Percentiles rank a stretch among this genome's conserved stretches.
These are phyloP conservation scores for Penicillium dipodomyicola DNA, from an alignment of 495 filamentous ascomycete species.

Conservation along the genomic window DNA sequence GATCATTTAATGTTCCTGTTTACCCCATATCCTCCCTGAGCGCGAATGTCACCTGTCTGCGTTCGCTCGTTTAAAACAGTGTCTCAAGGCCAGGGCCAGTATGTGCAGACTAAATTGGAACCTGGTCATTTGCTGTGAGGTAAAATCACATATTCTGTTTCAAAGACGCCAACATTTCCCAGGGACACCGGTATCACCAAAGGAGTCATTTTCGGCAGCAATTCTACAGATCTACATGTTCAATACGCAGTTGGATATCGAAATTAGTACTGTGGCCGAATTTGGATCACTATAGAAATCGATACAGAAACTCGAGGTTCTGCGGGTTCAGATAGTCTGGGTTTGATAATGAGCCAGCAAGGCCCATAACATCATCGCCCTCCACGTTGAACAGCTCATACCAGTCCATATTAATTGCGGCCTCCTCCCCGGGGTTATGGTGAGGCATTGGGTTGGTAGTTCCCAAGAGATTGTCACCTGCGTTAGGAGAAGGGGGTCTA, in stretches of 20 bases:
- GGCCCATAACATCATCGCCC: slow-evolving; percentile 36
- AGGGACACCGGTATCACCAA: no score
- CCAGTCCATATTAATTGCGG: slow-evolving; percentile 32
- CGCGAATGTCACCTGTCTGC: no score
- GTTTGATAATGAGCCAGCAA: slow-evolving; percentile 31
- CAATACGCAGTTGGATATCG: no score
- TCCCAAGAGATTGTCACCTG: neutral
- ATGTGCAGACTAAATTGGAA: no score
- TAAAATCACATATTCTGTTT: no score
- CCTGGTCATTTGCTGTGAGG: no score
- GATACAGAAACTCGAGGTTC: slow-evolving; percentile 42
- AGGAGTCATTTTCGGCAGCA: no score
- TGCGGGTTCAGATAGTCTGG: slow-evolving; percentile 39
- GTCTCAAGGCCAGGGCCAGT: no score
- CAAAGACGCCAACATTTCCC: no score
- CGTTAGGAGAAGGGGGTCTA: neutral
- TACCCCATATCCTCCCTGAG: neutral
- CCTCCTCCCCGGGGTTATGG: slow-evolving; percentile 13
- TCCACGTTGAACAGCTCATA: slow-evolving; percentile 39
- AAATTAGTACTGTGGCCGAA: neutral
- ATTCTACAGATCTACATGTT: no score
- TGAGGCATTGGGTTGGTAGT: neutral
- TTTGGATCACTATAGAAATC: slow-evolving; percentile 30
- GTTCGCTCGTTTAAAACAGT: no score
- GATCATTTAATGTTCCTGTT: neutral